Conservation (phyloP, 108 stramenopile genomes). For the Skeletonema marinoi region DNA sequence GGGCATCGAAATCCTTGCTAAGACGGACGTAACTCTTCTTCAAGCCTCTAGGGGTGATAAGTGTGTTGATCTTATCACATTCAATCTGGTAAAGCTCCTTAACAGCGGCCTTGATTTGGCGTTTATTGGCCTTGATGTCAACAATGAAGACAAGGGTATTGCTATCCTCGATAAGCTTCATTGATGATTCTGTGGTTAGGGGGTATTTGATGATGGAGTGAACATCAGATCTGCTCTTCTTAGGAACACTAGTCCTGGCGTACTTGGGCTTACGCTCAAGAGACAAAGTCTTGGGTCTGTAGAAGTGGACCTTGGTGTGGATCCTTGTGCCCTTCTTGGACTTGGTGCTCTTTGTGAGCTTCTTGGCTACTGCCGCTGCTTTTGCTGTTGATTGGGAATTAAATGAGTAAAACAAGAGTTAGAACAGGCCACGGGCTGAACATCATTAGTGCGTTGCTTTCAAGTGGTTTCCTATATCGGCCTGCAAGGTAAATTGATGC, state of each 20-base stretch:
- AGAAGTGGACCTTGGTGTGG: slow-evolving; percentile 99
- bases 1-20: slow-evolving; percentile 97
- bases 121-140: slow-evolving; percentile 98
- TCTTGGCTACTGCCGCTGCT: slow-evolving; percentile 88
- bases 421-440: not conserved
- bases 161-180: slow-evolving; percentile 99
- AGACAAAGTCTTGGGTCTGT: slow-evolving; percentile 94
- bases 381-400: slow-evolving; percentile 51
- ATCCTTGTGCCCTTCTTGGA: slow-evolving; percentile 97
- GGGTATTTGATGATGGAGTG: slow-evolving; percentile 98
- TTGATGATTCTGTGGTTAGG: slow-evolving; percentile 97
- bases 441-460: not conserved
- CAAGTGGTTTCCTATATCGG: too few species aligned
- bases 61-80: slow-evolving; percentile 98
- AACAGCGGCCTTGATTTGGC: slow-evolving; percentile 99
- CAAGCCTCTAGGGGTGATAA: slow-evolving; percentile 97
- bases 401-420: not conserved
- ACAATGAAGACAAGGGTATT: slow-evolving; percentile 99
- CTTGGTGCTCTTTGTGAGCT: slow-evolving; percentile 87
- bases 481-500: too few species aligned
- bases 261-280: slow-evolving; percentile 92
- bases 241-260: slow-evolving; percentile 73
- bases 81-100: slow-evolving; percentile 97
- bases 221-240: slow-evolving; percentile 78
- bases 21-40: slow-evolving; percentile 99